These are phyloP conservation scores for Rhododendron vialii DNA, from an alignment of 148 eudicot species.

Conservation along the genomic window DNA sequence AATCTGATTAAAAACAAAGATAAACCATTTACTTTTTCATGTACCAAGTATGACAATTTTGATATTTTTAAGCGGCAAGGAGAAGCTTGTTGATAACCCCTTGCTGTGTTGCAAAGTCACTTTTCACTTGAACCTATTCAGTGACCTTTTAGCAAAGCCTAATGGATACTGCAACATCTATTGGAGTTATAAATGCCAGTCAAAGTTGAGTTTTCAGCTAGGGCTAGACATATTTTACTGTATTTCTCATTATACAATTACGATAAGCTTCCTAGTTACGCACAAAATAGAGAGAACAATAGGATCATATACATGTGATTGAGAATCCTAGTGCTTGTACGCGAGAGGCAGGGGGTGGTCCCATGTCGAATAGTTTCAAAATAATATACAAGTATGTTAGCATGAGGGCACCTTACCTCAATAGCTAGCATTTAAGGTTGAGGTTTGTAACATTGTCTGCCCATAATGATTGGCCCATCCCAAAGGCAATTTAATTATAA, in stretches of 20 bases:
- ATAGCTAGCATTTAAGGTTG: not conserved
- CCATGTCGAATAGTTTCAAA: not conserved
- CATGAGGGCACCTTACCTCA: not conserved
- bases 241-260: not conserved
- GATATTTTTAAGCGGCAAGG: not conserved
- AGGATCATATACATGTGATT: not conserved
- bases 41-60: constrained; percentile 1
- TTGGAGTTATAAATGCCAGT: not conserved
- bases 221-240: not conserved
- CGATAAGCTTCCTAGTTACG: not conserved
- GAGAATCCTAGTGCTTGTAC: not conserved
- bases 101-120: not conserved
- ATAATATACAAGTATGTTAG: not conserved
- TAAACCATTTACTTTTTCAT: not conserved
- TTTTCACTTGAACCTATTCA: not conserved
- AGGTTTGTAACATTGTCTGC: not conserved
- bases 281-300: not conserved
- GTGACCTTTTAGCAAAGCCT: not conserved
- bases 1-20: not conserved
- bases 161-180: not conserved
- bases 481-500: not conserved
- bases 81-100: not conserved
- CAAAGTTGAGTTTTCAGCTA: not conserved
- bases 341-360: not conserved
- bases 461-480: not conserved